Base-by-base conservation (phyloP, 169 alveolate species). In the Perkinsus chesapeaki region DNA sequence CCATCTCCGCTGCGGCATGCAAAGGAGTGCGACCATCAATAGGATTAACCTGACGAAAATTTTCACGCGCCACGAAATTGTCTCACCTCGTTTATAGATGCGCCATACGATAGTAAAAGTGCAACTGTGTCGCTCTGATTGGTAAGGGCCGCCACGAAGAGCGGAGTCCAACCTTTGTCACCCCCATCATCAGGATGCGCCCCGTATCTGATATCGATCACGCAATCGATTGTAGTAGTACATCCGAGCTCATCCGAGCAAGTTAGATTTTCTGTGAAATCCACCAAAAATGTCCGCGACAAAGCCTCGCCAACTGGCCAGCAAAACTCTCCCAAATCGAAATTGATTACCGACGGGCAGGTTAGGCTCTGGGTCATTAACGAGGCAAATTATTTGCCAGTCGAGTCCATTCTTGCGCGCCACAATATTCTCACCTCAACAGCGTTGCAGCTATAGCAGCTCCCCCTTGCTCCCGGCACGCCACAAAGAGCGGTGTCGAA, bases 131-230 rank as follows among this genome's bases (percentile, higher is more conserved):
- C 92, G 39, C 39, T 23, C 38, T 91, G 92, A 10, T 60, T 47
- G 72, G 39, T 47, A 10, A 39, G 5, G 0, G 92, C 43, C 36
- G 92, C 92, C 36, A 91, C 20, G 72, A 38, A 91, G 31, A 91
- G 60, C 1, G 92, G 92, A 0, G 60, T 16, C 92, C 92, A 91
- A 60, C 92, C 92, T 47, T 91, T 91, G 48, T 91, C 92, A 36
- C 92, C 92, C 0, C 92, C 92, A 38, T 91, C 92, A 47, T 91
- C 92, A 16, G 92, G 92, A 47, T 91, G 92, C 43, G 92, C 92
- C 5, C 48, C 48, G 92, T 39, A 5, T 27, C 31, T 31, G 36
- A 91, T 10, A 82, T 37, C 48, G 20, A 10, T 34, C n/a, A n/a
- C n/a, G n/a, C n/a, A n/a, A n/a, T n/a, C n/a, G n/a, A n/a, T n/a